These are phyloP conservation scores for Torulaspora delbrueckii DNA, from an alignment of 805 yeast species.

Conservation along the genomic window DNA sequence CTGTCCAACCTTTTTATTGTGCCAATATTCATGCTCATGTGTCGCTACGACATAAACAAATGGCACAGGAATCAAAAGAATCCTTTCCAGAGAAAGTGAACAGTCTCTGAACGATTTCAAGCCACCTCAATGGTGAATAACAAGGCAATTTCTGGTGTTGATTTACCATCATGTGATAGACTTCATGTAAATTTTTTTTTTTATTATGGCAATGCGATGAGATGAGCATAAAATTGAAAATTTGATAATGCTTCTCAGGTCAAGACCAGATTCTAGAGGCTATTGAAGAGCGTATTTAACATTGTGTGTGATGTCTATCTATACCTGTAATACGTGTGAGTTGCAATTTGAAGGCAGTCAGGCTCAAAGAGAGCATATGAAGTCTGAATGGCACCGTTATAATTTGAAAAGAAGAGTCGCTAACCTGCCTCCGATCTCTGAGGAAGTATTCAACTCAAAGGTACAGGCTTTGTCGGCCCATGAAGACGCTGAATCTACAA, in stretches of 20 bases:
- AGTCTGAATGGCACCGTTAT: constrained; percentile 96
- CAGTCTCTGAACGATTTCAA: not conserved
- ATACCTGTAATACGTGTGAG: constrained; percentile 86
- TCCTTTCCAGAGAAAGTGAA: not conserved
- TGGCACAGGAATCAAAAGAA: constrained; percentile 40
- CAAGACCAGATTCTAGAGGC: not conserved
- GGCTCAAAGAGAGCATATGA: constrained; percentile 88
- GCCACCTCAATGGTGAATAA: not conserved
- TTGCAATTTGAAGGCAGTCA: constrained; percentile 70
- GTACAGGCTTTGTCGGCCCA: constrained; percentile 38
- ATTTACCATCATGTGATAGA: constrained; percentile 3
- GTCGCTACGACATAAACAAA: constrained; percentile 47
- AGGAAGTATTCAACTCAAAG: constrained; percentile 65
- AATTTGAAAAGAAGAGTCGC: constrained; percentile 94
- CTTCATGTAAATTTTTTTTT: not conserved
- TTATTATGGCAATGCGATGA: constrained; percentile 7
- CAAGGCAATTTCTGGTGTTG: not conserved
- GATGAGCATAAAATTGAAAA: constrained; percentile 4
- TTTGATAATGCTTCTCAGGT: not conserved
- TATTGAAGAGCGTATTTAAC: not conserved
- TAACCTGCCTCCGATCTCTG: constrained; percentile 65
- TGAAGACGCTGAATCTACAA: constrained; percentile 18
- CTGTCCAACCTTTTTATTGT: constrained; percentile 46
- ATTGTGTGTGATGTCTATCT: constrained; percentile 18
- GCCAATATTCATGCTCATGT: constrained; percentile 53